Percentiles rank a stretch among this genome's conserved stretches.
phyloP scores from a whole-genome alignment of 1,284 basidiomycete genomes.

The Porodaedalea pini region DNA sequence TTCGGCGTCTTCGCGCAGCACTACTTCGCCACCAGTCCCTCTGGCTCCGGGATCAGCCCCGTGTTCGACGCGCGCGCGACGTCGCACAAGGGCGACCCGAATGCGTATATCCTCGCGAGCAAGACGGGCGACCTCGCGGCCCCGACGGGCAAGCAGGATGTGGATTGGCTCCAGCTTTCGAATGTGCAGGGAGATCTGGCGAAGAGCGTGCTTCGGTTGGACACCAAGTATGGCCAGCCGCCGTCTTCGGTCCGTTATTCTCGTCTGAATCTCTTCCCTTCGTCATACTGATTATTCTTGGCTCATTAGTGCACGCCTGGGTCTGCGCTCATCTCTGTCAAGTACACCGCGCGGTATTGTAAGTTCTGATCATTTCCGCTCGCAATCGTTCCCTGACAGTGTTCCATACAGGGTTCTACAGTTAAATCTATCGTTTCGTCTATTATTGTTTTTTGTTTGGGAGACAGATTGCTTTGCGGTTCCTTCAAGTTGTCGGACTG shows the following conservation, averaged over 20 bases:
- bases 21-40: constrained; percentile 50
- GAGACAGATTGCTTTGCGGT: no score
- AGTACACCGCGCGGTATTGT: constrained; percentile 53
- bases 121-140: constrained; percentile 42
- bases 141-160: constrained; percentile 43
- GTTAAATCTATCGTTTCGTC: neutral
- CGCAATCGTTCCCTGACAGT: no score
- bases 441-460: no score
- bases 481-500: no score
- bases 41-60: constrained; percentile 44
- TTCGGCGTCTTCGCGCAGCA: constrained; percentile 47
- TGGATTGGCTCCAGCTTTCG: constrained; percentile 56
- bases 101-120: constrained; percentile 47
- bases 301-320: constrained; percentile 39
- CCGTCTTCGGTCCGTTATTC: constrained; percentile 42
- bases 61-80: constrained; percentile 57
- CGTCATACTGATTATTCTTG: neutral
- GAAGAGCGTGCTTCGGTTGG: constrained; percentile 48
- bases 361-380: constrained; percentile 22
- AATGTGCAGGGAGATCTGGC: constrained; percentile 48
- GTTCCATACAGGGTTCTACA: neutral
- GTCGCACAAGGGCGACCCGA: constrained; percentile 36
- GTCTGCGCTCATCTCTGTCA: constrained; percentile 39
- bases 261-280: neutral
- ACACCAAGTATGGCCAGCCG: constrained; percentile 61